Base-by-base conservation (phyloP, 805 yeast species). In the Allodekkera sacchari region DNA sequence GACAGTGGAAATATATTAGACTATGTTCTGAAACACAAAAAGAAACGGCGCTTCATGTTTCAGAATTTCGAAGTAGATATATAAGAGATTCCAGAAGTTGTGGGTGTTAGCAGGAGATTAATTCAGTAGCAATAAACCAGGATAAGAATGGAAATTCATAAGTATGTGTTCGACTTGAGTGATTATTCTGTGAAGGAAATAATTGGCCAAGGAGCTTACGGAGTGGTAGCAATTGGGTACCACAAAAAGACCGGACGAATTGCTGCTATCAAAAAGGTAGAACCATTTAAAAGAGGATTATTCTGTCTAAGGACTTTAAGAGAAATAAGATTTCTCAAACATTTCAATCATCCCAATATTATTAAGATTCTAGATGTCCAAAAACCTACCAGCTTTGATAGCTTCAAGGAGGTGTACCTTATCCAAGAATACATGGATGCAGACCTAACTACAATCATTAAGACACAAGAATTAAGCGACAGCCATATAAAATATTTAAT, bases 161-260 rank as follows among this genome's bases (percentile, higher is more conserved):
- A 71, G 28, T 66, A 68, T 34, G 67, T 75, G 3, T 81, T 78
- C 55, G 77, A 77, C 44, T 70, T 81, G 11, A 66, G 71, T 28
- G 73, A 71, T 41, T 82, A 74, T 48, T 71, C 71, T 37, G 67
- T 81, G 6, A 59, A 62, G 13, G 74, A 71, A 36, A 60, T 78
- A 4, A 59, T 83, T 5, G 94, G 94, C 4, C 83, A 79, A 51
- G 94, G 94, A 1, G 87, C 92, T 0, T 83, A 83, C 43, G 92
- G 94, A 0, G 68, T 80, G 3, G 94, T 83, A 5, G 79, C 82
- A 28, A 66, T 75, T 4, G 92, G 87, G 0, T 52, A 65, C 8
- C 84, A 79, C 43, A 64, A 63, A 36, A 77, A 79, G 9, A 64
- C 82, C 1, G 40, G 47, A 1, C 66, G 70, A 13, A 65, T 70